Base-by-base conservation (phyloP, 371 early-diverging fungal species). In the Rhizopus arrhizus region DNA sequence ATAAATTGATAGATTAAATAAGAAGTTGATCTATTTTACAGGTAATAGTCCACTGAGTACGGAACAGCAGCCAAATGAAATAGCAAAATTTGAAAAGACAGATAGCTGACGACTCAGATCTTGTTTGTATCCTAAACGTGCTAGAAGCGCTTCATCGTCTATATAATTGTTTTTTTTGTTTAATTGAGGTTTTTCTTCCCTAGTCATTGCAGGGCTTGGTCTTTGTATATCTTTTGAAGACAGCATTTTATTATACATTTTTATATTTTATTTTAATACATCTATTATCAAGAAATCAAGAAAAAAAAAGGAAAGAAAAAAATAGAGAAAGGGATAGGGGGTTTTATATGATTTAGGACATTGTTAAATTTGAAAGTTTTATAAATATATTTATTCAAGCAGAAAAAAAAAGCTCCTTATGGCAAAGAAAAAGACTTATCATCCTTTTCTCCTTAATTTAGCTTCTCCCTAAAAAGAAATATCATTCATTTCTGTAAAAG, bases 21-120 rank as follows among this genome's bases (percentile, higher is more conserved):
- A 70, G 35, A 33, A 63, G 13, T 50, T 70, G 66, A 62, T 70
- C 71, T 7, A 56, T 9, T 72, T 84, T 38, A 86, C 82, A 29
- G 66, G 66, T 15, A 70, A 55, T 40, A 86, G 59, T 4, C 86
- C 85, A 13, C 78, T 53, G 34, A 82, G 68, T 43, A 83, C 67
- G 50, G 83, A 80, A 32, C 78, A 72, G 55, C 82, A 80, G 12
- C 82, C 76, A 65, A 84, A 81, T 31, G 84, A 75, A 29, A 81
- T 73, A 46, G 79, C 83, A 69, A 83, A 82, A 67, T 68, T 68
- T 31, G 64, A 64, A 49, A 68, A 68, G n/a, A 61, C 40, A 2
- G 64, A 68, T 41, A 68, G 43, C 32, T 68, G 68, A 22, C 68
- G 64, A 40, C 54, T 60, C 11, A 68, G 22, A 33, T 53, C 48